Evolutionary conservation across 306 rosid species (phyloP).

Genomic region (Erythrophleum fordii): DNA sequence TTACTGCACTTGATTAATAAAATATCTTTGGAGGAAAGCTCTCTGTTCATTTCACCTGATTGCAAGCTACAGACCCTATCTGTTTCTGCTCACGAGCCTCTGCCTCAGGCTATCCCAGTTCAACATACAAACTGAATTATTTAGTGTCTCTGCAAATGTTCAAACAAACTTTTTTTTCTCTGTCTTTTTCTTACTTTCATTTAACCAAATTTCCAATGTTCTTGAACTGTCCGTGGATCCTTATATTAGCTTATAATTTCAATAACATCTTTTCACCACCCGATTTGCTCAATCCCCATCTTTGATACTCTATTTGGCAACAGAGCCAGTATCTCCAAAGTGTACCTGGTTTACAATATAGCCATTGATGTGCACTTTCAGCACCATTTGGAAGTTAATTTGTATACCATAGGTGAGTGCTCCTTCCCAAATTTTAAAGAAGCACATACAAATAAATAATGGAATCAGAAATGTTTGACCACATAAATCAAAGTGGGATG

Average conservation of each 20-base stretch:
- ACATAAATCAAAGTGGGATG: too few relatives aligned
- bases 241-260: too few relatives aligned
- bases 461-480: not conserved
- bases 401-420: not conserved
- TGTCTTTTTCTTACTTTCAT: too few relatives aligned
- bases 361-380: not conserved
- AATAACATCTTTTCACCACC: too few relatives aligned
- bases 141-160: not conserved
- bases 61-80: constrained; percentile 54
- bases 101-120: constrained; percentile 58
- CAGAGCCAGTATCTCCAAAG: too few relatives aligned
- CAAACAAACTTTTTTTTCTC: not conserved
- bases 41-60: constrained; percentile 47
- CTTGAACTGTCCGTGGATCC: too few relatives aligned
- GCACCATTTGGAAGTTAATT: not conserved
- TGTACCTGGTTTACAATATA: too few relatives aligned
- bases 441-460: not conserved
- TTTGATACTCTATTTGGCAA: too few relatives aligned
- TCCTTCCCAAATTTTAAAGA: not conserved
- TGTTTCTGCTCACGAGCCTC: constrained; percentile 42
- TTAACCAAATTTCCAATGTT: too few relatives aligned
- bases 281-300: too few relatives aligned
- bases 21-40: constrained; percentile 38
- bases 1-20: constrained; percentile 46
- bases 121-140: constrained; percentile 22